Percentiles rank a stretch among this genome's conserved stretches.
phyloP scores from a whole-genome alignment of 179 eudicot species.

The Corrigiola litoralis region DNA sequence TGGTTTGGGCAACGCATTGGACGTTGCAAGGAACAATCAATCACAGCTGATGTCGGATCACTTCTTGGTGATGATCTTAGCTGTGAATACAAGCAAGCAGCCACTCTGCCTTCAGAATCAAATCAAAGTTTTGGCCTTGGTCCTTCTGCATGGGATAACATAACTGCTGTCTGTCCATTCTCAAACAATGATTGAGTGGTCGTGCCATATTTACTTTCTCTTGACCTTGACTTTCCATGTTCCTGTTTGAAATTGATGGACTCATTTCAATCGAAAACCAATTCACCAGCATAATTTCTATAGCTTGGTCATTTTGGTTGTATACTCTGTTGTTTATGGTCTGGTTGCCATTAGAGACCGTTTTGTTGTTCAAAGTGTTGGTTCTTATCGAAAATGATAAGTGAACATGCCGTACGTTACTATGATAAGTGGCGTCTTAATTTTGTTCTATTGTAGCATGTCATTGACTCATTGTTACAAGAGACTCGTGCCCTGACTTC shows the following conservation, averaged over 20 bases:
- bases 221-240: slow-evolving; percentile 5
- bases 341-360: too few relatives aligned
- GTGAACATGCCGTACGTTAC: too few relatives aligned
- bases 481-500: too few relatives aligned
- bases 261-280: slow-evolving; percentile 14
- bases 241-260: background rate
- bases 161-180: slow-evolving; percentile 17
- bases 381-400: too few relatives aligned
- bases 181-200: slow-evolving; percentile 12
- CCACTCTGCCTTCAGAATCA: slow-evolving; percentile 25
- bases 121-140: slow-evolving; percentile 22
- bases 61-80: slow-evolving; percentile 47
- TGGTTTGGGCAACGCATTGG: slow-evolving; percentile 36
- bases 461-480: too few relatives aligned
- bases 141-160: slow-evolving; percentile 36
- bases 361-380: too few relatives aligned
- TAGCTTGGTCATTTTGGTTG: too few relatives aligned
- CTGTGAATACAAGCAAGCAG: slow-evolving; percentile 35
- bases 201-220: background rate
- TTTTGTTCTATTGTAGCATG: too few relatives aligned
- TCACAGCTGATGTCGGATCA: slow-evolving; percentile 36
- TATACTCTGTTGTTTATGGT: too few relatives aligned
- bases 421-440: too few relatives aligned
- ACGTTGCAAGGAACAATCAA: slow-evolving; percentile 26
- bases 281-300: too few relatives aligned